Evolutionary conservation across 495 filamentous ascomycete genomes (phyloP).

Genomic region (Xylaria telfairii): DNA sequence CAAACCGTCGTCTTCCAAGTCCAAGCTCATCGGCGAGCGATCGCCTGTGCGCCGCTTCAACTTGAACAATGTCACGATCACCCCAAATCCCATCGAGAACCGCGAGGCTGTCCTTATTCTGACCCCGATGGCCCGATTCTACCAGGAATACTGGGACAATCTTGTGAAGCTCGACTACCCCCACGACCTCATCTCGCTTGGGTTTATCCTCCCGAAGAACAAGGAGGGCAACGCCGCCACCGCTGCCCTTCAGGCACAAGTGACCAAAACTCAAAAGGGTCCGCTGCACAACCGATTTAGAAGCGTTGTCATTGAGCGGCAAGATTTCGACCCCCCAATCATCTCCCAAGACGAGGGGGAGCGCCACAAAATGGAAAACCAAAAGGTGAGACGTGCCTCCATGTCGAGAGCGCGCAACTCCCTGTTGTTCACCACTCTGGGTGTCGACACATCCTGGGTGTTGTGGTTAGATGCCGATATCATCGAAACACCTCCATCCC

Average conservation of each 20-base stretch:
- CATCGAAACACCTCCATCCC: conserved; percentile 79
- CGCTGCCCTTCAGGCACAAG: conserved; percentile 78
- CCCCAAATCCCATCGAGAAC: conserved; percentile 72
- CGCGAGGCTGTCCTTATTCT: conserved; percentile 88
- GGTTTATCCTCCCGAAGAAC: conserved; percentile 95
- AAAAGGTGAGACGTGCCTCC: conserved; percentile 82
- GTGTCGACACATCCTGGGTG: conserved; percentile 93
- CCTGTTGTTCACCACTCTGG: conserved; percentile 94
- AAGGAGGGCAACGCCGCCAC: conserved; percentile 87
- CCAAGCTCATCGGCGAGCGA: conserved; percentile 60
- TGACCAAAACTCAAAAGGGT: conserved; percentile 81
- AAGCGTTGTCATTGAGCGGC: conserved; percentile 88
- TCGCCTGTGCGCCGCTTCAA: conserved; percentile 95
- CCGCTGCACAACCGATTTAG: conserved; percentile 83
- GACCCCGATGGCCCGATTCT: conserved; percentile 91
- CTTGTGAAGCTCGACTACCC: conserved; percentile 84
- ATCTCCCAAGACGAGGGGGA: conserved; percentile 83
- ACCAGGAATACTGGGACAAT: conserved; percentile 94
- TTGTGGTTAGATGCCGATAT: conserved; percentile 96
- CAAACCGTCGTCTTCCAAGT: conserved; percentile 75
- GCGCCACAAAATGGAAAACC: conserved; percentile 86
- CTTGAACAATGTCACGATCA: conserved; percentile 89
- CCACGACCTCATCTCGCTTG: conserved; percentile 90
- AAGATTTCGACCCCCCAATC: conserved; percentile 90
- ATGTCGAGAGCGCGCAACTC: conserved; percentile 95